These are phyloP conservation scores for Gossypium rotundifolium DNA, from an alignment of 345 rosid genomes.

Conservation along the genomic window DNA sequence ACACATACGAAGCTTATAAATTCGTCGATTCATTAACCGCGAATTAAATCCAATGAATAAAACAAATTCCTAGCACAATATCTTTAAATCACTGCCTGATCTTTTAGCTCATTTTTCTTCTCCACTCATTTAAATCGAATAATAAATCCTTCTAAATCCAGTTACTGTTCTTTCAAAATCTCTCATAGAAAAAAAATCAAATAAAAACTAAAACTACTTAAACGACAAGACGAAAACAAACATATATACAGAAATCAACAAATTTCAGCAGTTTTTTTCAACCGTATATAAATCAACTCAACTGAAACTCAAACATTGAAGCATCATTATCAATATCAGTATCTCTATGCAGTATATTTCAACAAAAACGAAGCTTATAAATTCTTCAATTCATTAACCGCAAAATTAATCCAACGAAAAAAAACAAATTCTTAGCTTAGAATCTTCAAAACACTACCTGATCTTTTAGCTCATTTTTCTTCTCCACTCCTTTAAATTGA, in stretches of 20 bases:
- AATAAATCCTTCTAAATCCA: background rate
- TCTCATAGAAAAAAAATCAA: background rate
- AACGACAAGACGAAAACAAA: no score
- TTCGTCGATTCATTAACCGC: background rate
- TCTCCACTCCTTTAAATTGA: background rate
- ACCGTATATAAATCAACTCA: background rate
- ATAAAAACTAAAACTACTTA: no score
- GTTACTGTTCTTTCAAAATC: conserved; percentile 2
- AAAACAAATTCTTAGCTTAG: background rate
- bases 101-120: background rate
- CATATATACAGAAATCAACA: background rate
- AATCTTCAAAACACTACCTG: background rate
- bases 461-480: background rate
- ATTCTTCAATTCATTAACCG: background rate
- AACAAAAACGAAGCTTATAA: background rate
- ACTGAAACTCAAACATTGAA: background rate
- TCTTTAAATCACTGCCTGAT: background rate
- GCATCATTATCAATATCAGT: background rate
- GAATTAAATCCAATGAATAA: background rate
- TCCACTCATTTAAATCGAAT: background rate
- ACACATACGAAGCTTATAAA: background rate
- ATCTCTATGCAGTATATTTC: background rate
- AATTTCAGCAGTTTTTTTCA: background rate
- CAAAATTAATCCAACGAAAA: background rate
- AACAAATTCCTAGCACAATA: background rate